Conservation (phyloP, 192 early-diverging fungal species). For the Geranomyces variabilis region DNA sequence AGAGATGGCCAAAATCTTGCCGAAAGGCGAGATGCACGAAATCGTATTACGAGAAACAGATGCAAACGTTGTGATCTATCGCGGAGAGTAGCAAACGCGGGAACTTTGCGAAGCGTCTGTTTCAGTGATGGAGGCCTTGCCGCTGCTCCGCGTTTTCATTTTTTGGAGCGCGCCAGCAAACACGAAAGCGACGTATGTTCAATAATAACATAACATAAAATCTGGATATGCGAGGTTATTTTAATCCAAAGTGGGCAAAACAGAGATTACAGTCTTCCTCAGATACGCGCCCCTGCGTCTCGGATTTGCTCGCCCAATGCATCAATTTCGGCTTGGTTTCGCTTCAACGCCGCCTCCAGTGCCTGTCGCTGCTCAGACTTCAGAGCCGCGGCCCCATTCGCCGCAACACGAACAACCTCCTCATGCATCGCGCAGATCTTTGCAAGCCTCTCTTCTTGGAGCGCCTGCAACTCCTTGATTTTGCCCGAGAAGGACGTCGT, state of each 20-base stretch:
- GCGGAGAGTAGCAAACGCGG: slow-evolving; percentile 56
- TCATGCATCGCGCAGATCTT: slow-evolving; percentile 29
- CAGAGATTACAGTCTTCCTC: no score
- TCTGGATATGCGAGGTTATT: no score
- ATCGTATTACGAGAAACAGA: slow-evolving; percentile 73
- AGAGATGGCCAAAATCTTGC: slow-evolving; percentile 46
- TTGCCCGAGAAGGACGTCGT: neutral
- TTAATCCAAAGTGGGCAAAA: no score
- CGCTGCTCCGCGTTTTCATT: no score
- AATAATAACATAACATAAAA: no score
- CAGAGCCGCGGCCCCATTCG: slow-evolving; percentile 5
- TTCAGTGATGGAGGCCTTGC: no score
- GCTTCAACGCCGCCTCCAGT: slow-evolving; percentile 8
- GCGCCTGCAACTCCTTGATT: slow-evolving; percentile 6
- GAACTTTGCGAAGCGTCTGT: no score
- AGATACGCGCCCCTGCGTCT: neutral
- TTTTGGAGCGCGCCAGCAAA: no score
- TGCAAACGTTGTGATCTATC: slow-evolving; percentile 69
- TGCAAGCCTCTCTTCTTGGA: slow-evolving; percentile 17
- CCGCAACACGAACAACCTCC: slow-evolving; percentile 9
- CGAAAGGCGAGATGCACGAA: slow-evolving; percentile 49
- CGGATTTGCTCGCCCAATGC: slow-evolving; percentile 32
- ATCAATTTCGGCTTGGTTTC: slow-evolving; percentile 28
- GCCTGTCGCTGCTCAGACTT: slow-evolving; percentile 11
- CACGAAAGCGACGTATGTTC: no score